Percentiles rank a stretch among this genome's conserved stretches.
Conservation (phyloP, 2,329 filamentous ascomycete species). For the Fusarium sp. region DNA sequence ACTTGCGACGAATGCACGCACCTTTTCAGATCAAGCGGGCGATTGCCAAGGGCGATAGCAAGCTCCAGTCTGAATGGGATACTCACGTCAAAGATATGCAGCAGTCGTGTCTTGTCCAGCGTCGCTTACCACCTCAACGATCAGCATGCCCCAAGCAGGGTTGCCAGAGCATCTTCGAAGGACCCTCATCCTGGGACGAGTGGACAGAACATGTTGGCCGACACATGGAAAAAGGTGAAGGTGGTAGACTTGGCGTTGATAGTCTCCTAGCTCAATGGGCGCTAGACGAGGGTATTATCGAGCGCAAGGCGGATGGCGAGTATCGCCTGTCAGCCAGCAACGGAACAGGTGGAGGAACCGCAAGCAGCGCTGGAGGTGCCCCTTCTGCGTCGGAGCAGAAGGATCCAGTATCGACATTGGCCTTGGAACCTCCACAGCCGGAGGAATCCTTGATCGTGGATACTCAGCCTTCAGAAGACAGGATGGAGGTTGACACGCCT, state of each 20-base stretch:
- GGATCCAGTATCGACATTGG: slow-evolving; percentile 37
- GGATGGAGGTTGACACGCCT: slow-evolving; percentile 43
- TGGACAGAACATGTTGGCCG: slow-evolving; percentile 92
- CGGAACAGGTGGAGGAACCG: slow-evolving; percentile 35
- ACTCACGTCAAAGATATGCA: slow-evolving; percentile 75
- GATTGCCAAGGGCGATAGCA: slow-evolving; percentile 65
- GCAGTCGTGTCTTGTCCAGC: slow-evolving; percentile 74
- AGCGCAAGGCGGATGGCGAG: slow-evolving; percentile 63
- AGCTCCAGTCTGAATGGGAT: slow-evolving; percentile 70
- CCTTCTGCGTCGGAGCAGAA: slow-evolving; percentile 40
- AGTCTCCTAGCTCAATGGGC: slow-evolving; percentile 68
- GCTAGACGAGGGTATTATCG: slow-evolving; percentile 70
- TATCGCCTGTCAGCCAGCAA: slow-evolving; percentile 58
- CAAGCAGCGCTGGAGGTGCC: slow-evolving; percentile 26
- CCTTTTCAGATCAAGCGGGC: slow-evolving; percentile 70
- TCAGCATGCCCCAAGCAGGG: slow-evolving; percentile 77
- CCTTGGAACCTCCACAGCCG: slow-evolving; percentile 34
- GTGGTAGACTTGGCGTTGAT: slow-evolving; percentile 65
- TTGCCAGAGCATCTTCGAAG: slow-evolving; percentile 76
- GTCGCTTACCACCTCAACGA: slow-evolving; percentile 73
- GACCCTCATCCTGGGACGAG: slow-evolving; percentile 81
- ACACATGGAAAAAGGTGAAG: slow-evolving; percentile 82
- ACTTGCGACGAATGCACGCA: slow-evolving; percentile 92
- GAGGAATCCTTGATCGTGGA: slow-evolving; percentile 41
- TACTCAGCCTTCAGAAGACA: slow-evolving; percentile 40